Evolutionary conservation across 306 rosid genomes (phyloP).

Genomic region (Pyrus bretschneideri): DNA sequence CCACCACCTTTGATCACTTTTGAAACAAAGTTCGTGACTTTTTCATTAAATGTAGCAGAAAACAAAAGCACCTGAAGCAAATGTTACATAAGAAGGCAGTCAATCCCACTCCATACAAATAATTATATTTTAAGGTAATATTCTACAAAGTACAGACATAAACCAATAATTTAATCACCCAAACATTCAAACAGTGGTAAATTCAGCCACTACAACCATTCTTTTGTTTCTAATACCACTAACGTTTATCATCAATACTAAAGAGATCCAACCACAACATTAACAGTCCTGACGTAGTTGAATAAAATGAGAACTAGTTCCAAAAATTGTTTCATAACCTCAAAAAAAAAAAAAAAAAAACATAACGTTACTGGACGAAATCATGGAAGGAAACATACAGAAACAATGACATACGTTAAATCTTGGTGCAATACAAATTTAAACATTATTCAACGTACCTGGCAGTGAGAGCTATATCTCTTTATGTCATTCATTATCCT

Average conservation of each 20-base stretch:
- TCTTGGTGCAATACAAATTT: neutral
- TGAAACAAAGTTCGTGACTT: conserved; percentile 60
- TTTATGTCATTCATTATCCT: conserved; percentile 73
- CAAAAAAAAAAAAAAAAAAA: no score
- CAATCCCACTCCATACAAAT: neutral
- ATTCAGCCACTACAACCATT: neutral
- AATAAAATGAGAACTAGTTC: neutral
- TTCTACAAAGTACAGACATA: neutral
- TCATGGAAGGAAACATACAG: neutral
- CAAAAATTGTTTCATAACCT: neutral
- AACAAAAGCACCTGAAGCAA: conserved; percentile 67
- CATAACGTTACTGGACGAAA: no score
- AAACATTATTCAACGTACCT: conserved; percentile 24
- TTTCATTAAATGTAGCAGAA: conserved; percentile 91
- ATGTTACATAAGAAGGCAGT: neutral
- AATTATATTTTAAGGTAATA: neutral
- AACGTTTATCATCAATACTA: neutral
- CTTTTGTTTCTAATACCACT: neutral
- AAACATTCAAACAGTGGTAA: neutral
- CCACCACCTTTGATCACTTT: conserved; percentile 55
- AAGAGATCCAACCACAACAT: neutral
- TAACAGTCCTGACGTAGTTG: neutral
- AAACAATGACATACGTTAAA: neutral
- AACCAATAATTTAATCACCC: neutral
- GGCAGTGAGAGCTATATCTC: conserved; percentile 52